Conservation (phyloP, 164 flowering plant species). For the Aristolochia californica region DNA sequence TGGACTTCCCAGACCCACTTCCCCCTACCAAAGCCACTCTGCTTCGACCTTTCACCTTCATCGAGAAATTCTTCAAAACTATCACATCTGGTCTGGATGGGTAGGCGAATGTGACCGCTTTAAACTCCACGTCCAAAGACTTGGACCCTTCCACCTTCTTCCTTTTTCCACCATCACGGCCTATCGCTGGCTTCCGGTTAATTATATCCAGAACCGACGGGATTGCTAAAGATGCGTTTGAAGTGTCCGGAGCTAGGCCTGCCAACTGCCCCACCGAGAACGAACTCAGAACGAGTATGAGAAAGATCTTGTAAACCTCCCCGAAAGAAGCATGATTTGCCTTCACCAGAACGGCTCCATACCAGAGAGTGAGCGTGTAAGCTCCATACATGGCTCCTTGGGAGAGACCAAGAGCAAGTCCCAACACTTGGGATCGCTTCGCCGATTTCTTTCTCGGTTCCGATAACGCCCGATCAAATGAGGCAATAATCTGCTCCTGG, state of each 20-base stretch:
- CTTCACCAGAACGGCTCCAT: slow-evolving; percentile 48
- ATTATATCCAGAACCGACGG: slow-evolving; percentile 44
- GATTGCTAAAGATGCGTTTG: slow-evolving; percentile 39
- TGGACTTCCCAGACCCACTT: slow-evolving; percentile 75
- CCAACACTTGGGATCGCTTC: slow-evolving; percentile 45
- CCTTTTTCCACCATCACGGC: slow-evolving; percentile 21
- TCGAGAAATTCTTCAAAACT: slow-evolving; percentile 41
- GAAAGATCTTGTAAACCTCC: slow-evolving; percentile 49
- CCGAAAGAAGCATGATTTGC: slow-evolving; percentile 29
- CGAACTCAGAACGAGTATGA: slow-evolving; percentile 65
- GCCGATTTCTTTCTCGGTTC: slow-evolving; percentile 44
- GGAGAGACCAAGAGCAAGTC: slow-evolving; percentile 49
- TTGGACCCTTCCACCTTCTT: slow-evolving; percentile 29
- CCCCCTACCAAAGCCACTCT: slow-evolving; percentile 67
- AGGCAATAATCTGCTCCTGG: slow-evolving; percentile 39
- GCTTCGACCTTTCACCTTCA: slow-evolving; percentile 51
- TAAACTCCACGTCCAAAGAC: slow-evolving; percentile 43
- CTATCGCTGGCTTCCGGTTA: slow-evolving; percentile 39
- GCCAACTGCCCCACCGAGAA: slow-evolving; percentile 79
- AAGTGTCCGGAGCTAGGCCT: slow-evolving; percentile 76
- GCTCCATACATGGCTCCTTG: slow-evolving; percentile 84
- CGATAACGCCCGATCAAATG: slow-evolving; percentile 45
- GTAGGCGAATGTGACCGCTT: slow-evolving; percentile 52
- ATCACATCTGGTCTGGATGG: slow-evolving; percentile 53
- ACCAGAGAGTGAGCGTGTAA: slow-evolving; percentile 52